Evolutionary conservation across 140 eudicot genomes (phyloP).

Genomic region (Ambrosia hybrid): DNA sequence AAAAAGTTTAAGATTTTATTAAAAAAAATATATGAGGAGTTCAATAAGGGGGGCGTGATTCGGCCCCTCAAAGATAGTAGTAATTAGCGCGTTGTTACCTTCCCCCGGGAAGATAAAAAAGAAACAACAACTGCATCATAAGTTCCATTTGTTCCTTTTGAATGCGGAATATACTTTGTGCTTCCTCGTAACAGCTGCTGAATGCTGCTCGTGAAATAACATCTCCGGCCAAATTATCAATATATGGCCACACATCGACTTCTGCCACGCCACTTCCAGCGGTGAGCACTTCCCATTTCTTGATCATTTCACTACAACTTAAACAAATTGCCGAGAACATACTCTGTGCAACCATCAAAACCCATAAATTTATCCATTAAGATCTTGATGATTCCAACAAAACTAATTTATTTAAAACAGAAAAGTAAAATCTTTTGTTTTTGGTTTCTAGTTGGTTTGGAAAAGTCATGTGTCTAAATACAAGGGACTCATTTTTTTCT

Average conservation of each 20-base stretch:
- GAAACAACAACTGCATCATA: background rate
- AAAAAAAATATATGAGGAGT: too few relatives aligned
- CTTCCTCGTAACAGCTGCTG: constrained; percentile 37
- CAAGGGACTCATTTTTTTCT: too few relatives aligned
- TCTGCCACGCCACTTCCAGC: constrained; percentile 8
- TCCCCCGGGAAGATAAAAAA: constrained; percentile 35
- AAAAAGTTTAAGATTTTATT: too few relatives aligned
- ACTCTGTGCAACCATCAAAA: constrained; percentile 14
- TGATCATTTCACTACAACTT: constrained; percentile 32
- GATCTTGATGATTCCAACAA: too few relatives aligned
- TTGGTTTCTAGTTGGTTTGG: too few relatives aligned
- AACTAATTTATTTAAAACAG: too few relatives aligned
- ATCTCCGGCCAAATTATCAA: constrained; percentile 38
- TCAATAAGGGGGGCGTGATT: too few relatives aligned
- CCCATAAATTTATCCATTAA: background rate
- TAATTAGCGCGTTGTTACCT: constrained; percentile 24
- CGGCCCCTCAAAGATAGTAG: background rate
- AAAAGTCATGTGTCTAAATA: too few relatives aligned
- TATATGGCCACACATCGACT: constrained; percentile 34
- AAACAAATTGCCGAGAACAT: constrained; percentile 31
- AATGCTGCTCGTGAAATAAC: constrained; percentile 43
- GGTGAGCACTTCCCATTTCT: constrained; percentile 24
- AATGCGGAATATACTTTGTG: constrained; percentile 29
- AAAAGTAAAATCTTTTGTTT: too few relatives aligned
- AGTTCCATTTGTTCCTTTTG: constrained; percentile 32